Evolutionary conservation across 805 yeast species (phyloP), one percentile per base, ranked within the genome.

Genomic region (Kodamaea kakaduensis): DNA sequence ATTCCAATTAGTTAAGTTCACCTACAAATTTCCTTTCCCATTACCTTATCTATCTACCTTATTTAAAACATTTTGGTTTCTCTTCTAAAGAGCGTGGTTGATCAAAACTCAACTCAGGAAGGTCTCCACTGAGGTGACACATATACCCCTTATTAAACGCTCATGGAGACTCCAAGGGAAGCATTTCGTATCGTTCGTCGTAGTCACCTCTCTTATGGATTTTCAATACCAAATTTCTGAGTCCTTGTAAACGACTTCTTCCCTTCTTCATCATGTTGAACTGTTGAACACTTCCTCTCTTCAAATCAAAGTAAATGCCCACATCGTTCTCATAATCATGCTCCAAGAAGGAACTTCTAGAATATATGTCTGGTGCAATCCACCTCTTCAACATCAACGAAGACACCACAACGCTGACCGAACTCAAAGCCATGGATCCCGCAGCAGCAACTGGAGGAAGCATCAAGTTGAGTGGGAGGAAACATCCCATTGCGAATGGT

Each of bases 401-500:
- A 43, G 84, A 84, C 30, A 81, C 49, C 17, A 93, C 89, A 15
- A 90, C 97, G 48, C 95, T 84, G 2, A 87, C 80, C 1, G 96
- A 85, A 45, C 96, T 85, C 49, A 87, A 69, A 0, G 96, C 95
- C 97, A 93, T 93, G 1, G 96, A 84, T 9, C 80, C 75, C 26
- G 93, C 87, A 1, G 97, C 97, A 52, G 86, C 75, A 54, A 86
- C 79, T 2, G 97, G 98, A 34, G 86, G 85, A 46, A 89, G 61
- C 36, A 82, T 74, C 32, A 86, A 68, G 23, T 84, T 81, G 61
- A 81, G 78, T 2, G 95, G 95, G 20, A 75, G 59, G 36, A 90
- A 67, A n/a, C 82, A 73, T 1, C 97, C 97, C 81, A 94, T 90
- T 0, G 97, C 96, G 46, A 90, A 73, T 2, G 97, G 98, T 22